phyloP scores from a whole-genome alignment of 495 filamentous ascomycete genomes.

The Penicillium goetzii region DNA sequence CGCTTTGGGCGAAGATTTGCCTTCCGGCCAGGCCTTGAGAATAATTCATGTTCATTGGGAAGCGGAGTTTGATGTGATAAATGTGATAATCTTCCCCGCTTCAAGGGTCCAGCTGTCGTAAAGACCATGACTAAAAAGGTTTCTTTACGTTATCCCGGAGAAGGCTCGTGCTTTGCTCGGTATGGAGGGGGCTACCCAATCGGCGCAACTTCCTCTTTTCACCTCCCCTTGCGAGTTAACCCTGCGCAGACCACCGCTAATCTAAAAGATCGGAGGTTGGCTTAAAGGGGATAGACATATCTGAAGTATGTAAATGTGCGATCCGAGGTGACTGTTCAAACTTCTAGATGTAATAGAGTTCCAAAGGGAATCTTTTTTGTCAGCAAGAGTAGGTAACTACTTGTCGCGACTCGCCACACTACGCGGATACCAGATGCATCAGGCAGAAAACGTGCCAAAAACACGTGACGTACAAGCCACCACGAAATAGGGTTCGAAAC shows the following conservation, averaged over 20 bases:
- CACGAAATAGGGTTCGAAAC: constrained; percentile 6
- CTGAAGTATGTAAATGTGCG: not conserved
- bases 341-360: not conserved
- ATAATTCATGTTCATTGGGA: not conserved
- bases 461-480: constrained; percentile 11
- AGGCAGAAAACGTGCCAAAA: constrained; percentile 5
- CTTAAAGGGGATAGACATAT: not conserved
- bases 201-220: constrained; percentile 11
- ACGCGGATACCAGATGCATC: constrained; percentile 2
- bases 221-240: not conserved
- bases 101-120: not conserved
- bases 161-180: constrained; percentile 14
- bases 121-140: not conserved
- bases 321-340: not conserved
- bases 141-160: constrained; percentile 10
- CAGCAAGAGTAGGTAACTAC: not conserved
- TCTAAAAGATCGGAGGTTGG: not conserved
- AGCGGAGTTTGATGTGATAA: not conserved
- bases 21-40: not conserved
- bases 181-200: constrained; percentile 12
- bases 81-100: not conserved
- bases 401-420: too few species aligned
- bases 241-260: not conserved
- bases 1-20: constrained; percentile 18
- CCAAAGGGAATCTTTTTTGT: not conserved